Base-by-base conservation (phyloP, 176 grass and related monocot genomes). In the Avena sativa region DNA sequence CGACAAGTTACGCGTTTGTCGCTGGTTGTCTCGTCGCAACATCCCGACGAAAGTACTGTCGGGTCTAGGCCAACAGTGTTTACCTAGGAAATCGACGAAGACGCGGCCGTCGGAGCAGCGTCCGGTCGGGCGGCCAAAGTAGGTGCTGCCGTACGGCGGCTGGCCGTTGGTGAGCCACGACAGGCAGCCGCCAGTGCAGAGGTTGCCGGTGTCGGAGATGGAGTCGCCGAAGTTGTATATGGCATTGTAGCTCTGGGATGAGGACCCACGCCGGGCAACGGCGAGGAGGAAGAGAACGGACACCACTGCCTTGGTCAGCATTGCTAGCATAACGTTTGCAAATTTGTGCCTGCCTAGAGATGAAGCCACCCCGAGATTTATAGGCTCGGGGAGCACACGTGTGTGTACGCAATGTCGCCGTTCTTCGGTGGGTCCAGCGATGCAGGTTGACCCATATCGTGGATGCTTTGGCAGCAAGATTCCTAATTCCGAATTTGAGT, bases 201-300 rank as follows among this genome's bases (percentile, higher is more conserved):
- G 75, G 84, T 97, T 97, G 55, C 90, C 95, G 74, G 95, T 92
- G 86, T 97, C 90, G 61, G 95, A 87, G 72, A 94, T 90, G 51
- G 92, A 94, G 81, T 97, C 92, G 2, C 95, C 95, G 60, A 97
- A 92, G 90, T 89, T 97, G 83, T 81, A 97, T 36, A 92, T 89
- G n/a, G 92, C 86, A 28, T 91, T 89, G 79, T 92, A 97, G 79
- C 67, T 66, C 71, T 86, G 92, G 53, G 90, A 79, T 1, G 53
- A 85, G 1, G 53, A 10, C 9, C 17, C 86, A 19, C 48, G 26
- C 56, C 46, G 19, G 81, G 74, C 36, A 21, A 50, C 9, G 74
- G 30, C 38, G 58, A 76, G 53, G 80, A 86, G 67, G 71, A 79
- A 5, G 66, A 84, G 58, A 79, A 47, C 6, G 47, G 19, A 63